Percentiles rank a stretch among this genome's conserved stretches.
These are phyloP conservation scores for Euphorbia pulcherrima DNA, from an alignment of 345 rosid genomes.

Conservation along the genomic window DNA sequence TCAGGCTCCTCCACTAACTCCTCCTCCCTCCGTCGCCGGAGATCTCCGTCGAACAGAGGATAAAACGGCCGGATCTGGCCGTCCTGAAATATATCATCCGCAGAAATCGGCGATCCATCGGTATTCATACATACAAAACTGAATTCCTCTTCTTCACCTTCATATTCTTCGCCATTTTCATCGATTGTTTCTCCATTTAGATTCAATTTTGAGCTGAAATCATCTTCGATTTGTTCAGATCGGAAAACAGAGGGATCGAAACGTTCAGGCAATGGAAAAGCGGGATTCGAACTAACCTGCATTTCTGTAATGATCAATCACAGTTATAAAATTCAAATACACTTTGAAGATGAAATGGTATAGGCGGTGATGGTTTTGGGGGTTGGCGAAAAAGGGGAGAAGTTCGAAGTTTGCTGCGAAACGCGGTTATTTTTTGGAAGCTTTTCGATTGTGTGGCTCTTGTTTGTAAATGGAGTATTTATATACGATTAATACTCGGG, in stretches of 20 bases:
- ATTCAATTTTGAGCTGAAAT: conserved; percentile 9
- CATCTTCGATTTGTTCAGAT: conserved; percentile 1
- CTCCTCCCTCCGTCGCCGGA: conserved; percentile 26
- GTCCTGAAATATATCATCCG: conserved; percentile 41
- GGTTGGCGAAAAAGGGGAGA: neutral
- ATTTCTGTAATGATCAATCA: neutral
- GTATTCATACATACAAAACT: conserved; percentile 35
- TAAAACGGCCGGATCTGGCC: conserved; percentile 47
- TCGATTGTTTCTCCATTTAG: neutral
- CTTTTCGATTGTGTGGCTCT: neutral
- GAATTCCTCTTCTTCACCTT: conserved; percentile 37
- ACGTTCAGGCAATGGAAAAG: too few species aligned
- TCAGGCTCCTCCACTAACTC: conserved; percentile 24
- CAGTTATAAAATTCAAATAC: neutral
- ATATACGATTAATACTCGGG: neutral
- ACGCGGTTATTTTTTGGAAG: neutral
- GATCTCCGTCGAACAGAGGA: conserved; percentile 40
- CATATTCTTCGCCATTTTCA: neutral
- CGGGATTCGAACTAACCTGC: conserved; percentile 10
- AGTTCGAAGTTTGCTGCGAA: neutral
- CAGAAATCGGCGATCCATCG: conserved; percentile 33
- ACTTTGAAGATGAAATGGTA: too few species aligned
- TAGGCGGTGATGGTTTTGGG: neutral
- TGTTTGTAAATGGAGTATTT: neutral
- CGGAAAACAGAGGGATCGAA: too few species aligned